Base-by-base conservation (phyloP, 345 rosid genomes). In the Gossypium australe region DNA sequence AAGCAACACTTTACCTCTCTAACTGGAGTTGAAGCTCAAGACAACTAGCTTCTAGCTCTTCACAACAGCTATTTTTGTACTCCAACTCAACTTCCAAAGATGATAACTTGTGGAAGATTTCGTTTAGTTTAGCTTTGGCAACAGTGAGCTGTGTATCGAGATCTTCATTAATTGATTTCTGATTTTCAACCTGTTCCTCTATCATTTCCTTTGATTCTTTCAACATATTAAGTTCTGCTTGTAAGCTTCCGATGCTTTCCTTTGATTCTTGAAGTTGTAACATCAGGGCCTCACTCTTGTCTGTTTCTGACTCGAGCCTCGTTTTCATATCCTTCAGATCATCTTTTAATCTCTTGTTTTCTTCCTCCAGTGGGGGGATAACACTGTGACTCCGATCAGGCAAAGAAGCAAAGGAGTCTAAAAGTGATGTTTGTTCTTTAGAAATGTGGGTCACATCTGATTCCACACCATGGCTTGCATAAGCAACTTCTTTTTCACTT, bases 11-110 rank as follows among this genome's bases (percentile, higher is more conserved):
- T 56, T 77, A 94, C 98, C 99, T 91, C 82, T 91, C 98, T 56
- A 91, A 72, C 79, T 91, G 92, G 75, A 95, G 97, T 81, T 95
- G 97, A 81, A 95, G 97, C 82, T 95, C 97, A 1, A 91, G 91
- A 65, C 98, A 93, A 4, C 89, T 93, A 14, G 90, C 90, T 86
- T 95, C 97, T 48, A 93, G 82, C 61, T 95, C 99, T 72, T 91
- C 94, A 58, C 98, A 95, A 68, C 92, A 88, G 67, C 79, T 86
- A 49, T 76, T 87, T 84, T 88, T 89, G 76, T 91, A 91, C 82
- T 95, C 97, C 76, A 93, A 80, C 48, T 93, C 99, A 68, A 89
- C 87, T 84, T 95, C 98, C 80, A 93, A 82, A 22, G 92, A 91
- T 22, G 92, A 82, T 34, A 86, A 84, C 83, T 87, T 91, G 84